These are phyloP conservation scores for Isoetes taiwanensis DNA, from an alignment of 75 land plant species.

Conservation along the genomic window DNA sequence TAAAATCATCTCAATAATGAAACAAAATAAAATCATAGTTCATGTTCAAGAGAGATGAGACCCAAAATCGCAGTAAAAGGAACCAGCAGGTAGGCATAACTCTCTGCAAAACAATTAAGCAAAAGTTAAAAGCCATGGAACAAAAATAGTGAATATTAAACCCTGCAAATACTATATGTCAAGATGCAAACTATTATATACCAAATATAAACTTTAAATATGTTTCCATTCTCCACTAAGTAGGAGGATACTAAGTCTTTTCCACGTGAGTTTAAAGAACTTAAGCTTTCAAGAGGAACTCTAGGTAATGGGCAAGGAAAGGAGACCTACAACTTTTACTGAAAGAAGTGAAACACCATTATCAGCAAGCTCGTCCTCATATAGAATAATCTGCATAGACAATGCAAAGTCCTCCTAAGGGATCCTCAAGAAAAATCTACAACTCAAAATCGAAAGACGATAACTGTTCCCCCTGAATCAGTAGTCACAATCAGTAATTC, in stretches of 20 bases:
- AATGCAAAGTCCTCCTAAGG: neutral
- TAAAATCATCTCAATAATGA: neutral
- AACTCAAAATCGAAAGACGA: neutral
- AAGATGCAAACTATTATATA: no score
- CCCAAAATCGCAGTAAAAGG: constrained; percentile 90
- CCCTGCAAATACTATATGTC: no score
- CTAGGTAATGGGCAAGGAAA: no score
- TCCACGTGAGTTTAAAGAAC: no score
- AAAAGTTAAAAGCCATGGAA: no score
- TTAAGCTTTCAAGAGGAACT: no score
- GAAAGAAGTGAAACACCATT: constrained; percentile 85
- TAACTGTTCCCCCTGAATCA: no score
- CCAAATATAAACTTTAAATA: no score
- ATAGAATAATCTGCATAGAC: constrained; percentile 56
- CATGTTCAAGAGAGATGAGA: neutral
- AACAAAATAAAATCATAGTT: neutral
- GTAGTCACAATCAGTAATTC: no score
- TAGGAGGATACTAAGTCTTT: no score
- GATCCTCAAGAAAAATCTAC: neutral
- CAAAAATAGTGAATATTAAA: no score
- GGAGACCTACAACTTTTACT: constrained; percentile 89
- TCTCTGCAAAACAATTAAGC: constrained; percentile 45
- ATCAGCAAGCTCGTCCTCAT: constrained; percentile 95
- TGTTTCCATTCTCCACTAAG: no score
- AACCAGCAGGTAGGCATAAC: constrained; percentile 99